phyloP scores from a whole-genome alignment of 371 early-diverging fungal genomes.

The Ordospora colligata region DNA sequence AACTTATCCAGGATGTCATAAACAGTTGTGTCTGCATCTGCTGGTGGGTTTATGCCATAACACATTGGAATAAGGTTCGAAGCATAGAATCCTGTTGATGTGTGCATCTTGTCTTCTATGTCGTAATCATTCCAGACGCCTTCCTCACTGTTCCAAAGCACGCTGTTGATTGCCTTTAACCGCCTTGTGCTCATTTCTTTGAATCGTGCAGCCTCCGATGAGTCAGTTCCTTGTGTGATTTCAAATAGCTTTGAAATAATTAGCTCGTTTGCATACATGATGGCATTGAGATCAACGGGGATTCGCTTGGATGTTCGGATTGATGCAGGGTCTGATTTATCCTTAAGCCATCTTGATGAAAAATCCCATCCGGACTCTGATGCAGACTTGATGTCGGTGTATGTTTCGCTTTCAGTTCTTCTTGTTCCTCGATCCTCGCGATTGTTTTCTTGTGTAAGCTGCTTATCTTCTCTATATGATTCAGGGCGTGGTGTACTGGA shows the following conservation, averaged over 20 bases:
- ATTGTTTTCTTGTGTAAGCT: slow-evolving; percentile 36
- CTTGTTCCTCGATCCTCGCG: slow-evolving; percentile 30
- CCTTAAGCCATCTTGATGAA: slow-evolving; percentile 66
- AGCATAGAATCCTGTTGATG: slow-evolving; percentile 63
- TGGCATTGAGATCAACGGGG: slow-evolving; percentile 74
- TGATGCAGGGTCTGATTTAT: slow-evolving; percentile 15
- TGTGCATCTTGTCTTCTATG: slow-evolving; percentile 26
- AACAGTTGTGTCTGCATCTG: not conserved
- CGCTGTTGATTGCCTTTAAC: slow-evolving; percentile 50
- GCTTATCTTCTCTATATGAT: slow-evolving; percentile 67
- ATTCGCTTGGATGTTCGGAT: slow-evolving; percentile 66
- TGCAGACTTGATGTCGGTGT: slow-evolving; percentile 67
- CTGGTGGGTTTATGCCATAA: slow-evolving; percentile 63
- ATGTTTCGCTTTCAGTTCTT: slow-evolving; percentile 46
- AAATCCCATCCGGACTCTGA: slow-evolving; percentile 84
- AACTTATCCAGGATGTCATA: slow-evolving; percentile 37
- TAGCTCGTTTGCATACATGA: slow-evolving; percentile 67
- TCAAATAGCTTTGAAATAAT: slow-evolving; percentile 63
- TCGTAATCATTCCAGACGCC: slow-evolving; percentile 61
- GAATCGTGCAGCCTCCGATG: slow-evolving; percentile 22
- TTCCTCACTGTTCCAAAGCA: slow-evolving; percentile 58
- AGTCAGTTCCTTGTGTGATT: slow-evolving; percentile 34
- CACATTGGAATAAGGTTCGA: slow-evolving; percentile 59
- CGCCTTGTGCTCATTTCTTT: slow-evolving; percentile 41
- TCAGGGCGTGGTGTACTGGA: slow-evolving; percentile 67